Conservation (phyloP, 169 alveolate species). For the Babesia microti region DNA sequence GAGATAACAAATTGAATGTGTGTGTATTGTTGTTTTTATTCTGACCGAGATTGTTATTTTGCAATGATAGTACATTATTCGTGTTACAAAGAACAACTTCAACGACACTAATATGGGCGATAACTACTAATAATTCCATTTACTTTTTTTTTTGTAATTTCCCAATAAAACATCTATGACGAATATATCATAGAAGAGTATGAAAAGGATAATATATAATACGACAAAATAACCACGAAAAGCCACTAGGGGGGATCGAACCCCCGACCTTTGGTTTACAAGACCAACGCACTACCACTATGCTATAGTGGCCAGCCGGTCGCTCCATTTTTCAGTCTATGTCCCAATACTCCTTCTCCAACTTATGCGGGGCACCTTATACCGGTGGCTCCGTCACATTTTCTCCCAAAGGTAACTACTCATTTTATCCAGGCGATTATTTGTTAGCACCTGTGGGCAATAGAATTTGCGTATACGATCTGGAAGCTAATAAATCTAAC, state of each 20-base stretch:
- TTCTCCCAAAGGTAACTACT: constrained; percentile 37
- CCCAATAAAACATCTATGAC: neutral
- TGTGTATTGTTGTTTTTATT: too few relatives aligned
- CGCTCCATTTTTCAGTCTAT: constrained; percentile 1
- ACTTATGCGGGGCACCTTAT: constrained; percentile 47
- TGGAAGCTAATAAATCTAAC: constrained; percentile 52
- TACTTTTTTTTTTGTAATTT: neutral
- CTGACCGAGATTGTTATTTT: too few relatives aligned
- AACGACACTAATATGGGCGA: neutral
- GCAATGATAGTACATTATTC: neutral
- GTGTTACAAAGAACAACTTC: neutral
- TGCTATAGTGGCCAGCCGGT: constrained; percentile 71
- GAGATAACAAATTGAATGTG: too few relatives aligned
- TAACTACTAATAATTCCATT: neutral
- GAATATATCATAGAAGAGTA: neutral
- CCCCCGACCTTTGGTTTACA: constrained; percentile 84
- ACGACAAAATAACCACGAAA: constrained; percentile 1
- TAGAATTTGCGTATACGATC: constrained; percentile 63
- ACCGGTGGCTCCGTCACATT: constrained; percentile 41
- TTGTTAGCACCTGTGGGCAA: constrained; percentile 69
- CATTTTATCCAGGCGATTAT: constrained; percentile 39
- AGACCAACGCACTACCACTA: constrained; percentile 83
- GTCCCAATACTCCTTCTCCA: constrained; percentile 27
- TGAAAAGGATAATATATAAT: neutral
- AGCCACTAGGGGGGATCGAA: constrained; percentile 85